Conservation (phyloP, 2,329 filamentous ascomycete species). For the Thyridium curvatum region DNA sequence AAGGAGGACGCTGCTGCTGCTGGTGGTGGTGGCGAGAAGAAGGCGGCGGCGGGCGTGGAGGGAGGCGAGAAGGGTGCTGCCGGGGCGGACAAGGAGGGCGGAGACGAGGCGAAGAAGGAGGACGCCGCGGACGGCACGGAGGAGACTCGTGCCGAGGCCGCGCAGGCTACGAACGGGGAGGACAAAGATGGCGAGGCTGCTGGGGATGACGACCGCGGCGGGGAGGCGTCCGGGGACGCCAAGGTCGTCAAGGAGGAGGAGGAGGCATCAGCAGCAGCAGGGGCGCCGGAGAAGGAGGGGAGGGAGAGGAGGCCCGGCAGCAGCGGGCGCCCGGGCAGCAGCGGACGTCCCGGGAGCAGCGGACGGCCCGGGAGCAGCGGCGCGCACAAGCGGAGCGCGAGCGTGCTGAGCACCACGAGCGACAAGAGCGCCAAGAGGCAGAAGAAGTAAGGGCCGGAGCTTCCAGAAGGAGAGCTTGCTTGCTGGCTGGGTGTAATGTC, state of each 20-base stretch:
- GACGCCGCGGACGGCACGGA: background rate
- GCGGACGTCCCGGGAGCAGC: too few species aligned
- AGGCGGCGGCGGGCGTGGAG: too few species aligned
- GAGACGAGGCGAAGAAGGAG: background rate
- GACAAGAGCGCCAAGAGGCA: conserved; percentile 55
- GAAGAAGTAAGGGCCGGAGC: conserved; percentile 39
- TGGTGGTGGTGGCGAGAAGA: too few species aligned
- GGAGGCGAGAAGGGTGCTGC: too few species aligned
- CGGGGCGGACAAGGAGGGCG: conserved; percentile 1
- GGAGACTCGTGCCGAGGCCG: conserved; percentile 2
- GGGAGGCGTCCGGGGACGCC: conserved; percentile 4
- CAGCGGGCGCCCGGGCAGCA: conserved; percentile 1
- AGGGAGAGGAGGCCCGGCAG: conserved; percentile 18
- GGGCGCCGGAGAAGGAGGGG: conserved; percentile 19
- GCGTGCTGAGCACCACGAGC: conserved; percentile 66
- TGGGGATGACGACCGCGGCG: conserved; percentile 6
- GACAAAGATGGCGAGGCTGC: conserved; percentile 6
- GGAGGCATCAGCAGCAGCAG: conserved; percentile 7
- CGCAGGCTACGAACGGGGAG: conserved; percentile 1
- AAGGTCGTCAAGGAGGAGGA: conserved; percentile 15
- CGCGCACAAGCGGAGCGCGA: conserved; percentile 72
- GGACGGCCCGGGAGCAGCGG: conserved; percentile 23
- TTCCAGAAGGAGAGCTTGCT: too few species aligned
- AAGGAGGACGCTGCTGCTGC: too few species aligned
- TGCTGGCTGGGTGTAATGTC: too few species aligned